A percentile compares a stretch with the other conserved stretches of the same genome.
These are phyloP conservation scores for Naegleria fowleri DNA, from an alignment of 208 protist species.

Conservation along the genomic window DNA sequence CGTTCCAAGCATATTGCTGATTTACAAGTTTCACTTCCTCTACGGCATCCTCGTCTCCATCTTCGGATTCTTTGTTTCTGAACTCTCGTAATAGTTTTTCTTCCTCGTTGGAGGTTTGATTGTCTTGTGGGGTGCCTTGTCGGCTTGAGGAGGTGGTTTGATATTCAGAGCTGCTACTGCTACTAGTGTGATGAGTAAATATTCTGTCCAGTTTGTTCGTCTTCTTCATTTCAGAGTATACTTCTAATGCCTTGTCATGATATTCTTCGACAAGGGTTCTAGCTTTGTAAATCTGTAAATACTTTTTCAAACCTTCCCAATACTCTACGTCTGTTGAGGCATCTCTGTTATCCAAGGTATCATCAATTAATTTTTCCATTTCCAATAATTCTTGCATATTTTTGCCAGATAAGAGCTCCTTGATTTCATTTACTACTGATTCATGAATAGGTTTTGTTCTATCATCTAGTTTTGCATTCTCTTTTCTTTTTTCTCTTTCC, in stretches of 20 bases:
- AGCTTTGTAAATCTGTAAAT: slow-evolving; percentile 56
- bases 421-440: slow-evolving; percentile 29
- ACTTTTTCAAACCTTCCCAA: slow-evolving; percentile 38
- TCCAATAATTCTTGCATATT: slow-evolving; percentile 30
- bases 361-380: slow-evolving; percentile 29
- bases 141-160: neutral
- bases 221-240: slow-evolving; percentile 16
- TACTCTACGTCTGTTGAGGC: slow-evolving; percentile 39
- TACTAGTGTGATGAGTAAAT: neutral
- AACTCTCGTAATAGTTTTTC: neutral
- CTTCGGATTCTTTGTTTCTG: neutral
- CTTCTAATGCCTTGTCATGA: slow-evolving; percentile 33
- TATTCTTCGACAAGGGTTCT: slow-evolving; percentile 45
- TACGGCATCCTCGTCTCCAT: slow-evolving; percentile 25
- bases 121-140: neutral
- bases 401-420: slow-evolving; percentile 26
- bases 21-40: slow-evolving; percentile 28
- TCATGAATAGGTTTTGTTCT: slow-evolving; percentile 15
- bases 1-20: slow-evolving; percentile 52
- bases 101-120: neutral
- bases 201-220: neutral
- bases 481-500: slow-evolving; percentile 35
- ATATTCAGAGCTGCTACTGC: neutral
- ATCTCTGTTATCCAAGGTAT: slow-evolving; percentile 19
- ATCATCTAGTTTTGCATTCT: neutral